Evolutionary conservation across 1,139 yeast species (phyloP).

Genomic region (Candida smagusa): DNA sequence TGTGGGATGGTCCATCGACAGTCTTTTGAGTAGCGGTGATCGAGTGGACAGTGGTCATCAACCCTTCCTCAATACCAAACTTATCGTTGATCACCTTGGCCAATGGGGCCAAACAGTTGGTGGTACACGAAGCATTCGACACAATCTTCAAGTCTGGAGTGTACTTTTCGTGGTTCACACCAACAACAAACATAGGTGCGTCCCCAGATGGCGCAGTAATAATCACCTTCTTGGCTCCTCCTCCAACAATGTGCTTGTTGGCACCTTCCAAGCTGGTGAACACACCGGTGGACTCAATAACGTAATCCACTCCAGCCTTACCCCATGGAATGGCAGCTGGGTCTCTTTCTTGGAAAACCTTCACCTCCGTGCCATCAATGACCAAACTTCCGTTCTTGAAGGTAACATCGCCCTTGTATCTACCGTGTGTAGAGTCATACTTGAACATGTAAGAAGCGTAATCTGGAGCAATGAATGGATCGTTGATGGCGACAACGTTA

Average conservation of each 20-base stretch:
- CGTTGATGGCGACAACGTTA: slow-evolving; percentile 21
- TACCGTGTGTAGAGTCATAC: slow-evolving; percentile 24
- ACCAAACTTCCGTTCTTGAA: slow-evolving; percentile 16
- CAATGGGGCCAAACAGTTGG: slow-evolving; percentile 23
- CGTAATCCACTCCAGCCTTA: slow-evolving; percentile 20
- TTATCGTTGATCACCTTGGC: slow-evolving; percentile 21
- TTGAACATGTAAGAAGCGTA: slow-evolving; percentile 24
- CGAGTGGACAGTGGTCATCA: slow-evolving; percentile 23
- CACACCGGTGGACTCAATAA: slow-evolving; percentile 22
- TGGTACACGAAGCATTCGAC: slow-evolving; percentile 22
- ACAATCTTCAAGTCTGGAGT: slow-evolving; percentile 16
- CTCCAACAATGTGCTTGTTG: slow-evolving; percentile 20
- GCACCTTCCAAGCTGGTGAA: slow-evolving; percentile 21
- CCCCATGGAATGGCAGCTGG: slow-evolving; percentile 22
- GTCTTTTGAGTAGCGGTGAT: slow-evolving; percentile 23
- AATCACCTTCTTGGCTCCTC: slow-evolving; percentile 23
- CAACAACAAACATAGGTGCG: slow-evolving; percentile 23
- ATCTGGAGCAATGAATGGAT: slow-evolving; percentile 22
- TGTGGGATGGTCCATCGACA: slow-evolving; percentile 23
- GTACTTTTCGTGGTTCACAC: slow-evolving; percentile 20
- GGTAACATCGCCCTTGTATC: slow-evolving; percentile 16
- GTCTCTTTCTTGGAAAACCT: slow-evolving; percentile 20
- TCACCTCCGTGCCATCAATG: slow-evolving; percentile 17
- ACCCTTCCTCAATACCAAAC: slow-evolving; percentile 22
- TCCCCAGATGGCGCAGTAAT: slow-evolving; percentile 22